Conservation (phyloP, 2,329 filamentous ascomycete species). For the Hyphodiscus sp. region DNA sequence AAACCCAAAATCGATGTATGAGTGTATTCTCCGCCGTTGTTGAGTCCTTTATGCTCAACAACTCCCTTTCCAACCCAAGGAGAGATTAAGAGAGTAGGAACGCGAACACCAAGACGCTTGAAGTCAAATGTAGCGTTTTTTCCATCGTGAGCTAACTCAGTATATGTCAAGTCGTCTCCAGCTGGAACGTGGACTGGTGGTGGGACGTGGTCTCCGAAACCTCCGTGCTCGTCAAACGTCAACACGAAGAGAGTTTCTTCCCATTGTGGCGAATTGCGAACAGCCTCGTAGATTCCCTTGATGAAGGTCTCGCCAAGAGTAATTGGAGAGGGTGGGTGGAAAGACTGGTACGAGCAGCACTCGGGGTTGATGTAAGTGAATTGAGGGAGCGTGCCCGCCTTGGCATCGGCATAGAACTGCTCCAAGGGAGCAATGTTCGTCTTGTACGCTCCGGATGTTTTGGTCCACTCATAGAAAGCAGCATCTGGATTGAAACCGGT, state of each 20-base stretch:
- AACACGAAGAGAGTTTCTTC: constrained; percentile 40
- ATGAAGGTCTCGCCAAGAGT: constrained; percentile 39
- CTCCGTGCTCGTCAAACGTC: constrained; percentile 42
- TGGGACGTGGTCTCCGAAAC: constrained; percentile 41
- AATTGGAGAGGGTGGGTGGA: constrained; percentile 39
- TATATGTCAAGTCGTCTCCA: constrained; percentile 33
- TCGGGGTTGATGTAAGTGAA: constrained; percentile 45
- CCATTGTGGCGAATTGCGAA: constrained; percentile 39
- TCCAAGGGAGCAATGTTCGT: constrained; percentile 33
- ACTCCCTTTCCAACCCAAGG: constrained; percentile 37
- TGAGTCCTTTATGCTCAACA: constrained; percentile 34
- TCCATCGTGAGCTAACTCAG: constrained; percentile 32
- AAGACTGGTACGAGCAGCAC: constrained; percentile 43
- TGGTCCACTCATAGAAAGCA: constrained; percentile 38
- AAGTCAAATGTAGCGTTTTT: constrained; percentile 34
- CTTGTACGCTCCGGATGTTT: constrained; percentile 29
- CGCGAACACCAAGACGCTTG: constrained; percentile 36
- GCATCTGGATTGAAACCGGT: constrained; percentile 37
- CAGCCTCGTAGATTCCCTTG: constrained; percentile 39
- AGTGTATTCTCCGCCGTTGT: constrained; percentile 36
- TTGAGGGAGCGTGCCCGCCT: constrained; percentile 36
- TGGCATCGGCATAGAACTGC: constrained; percentile 39
- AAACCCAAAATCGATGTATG: constrained; percentile 39
- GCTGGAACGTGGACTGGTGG: constrained; percentile 35
- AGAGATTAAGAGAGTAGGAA: constrained; percentile 38